These are phyloP conservation scores for Atalantia buxifolia DNA, from an alignment of 345 rosid species.

Conservation along the genomic window DNA sequence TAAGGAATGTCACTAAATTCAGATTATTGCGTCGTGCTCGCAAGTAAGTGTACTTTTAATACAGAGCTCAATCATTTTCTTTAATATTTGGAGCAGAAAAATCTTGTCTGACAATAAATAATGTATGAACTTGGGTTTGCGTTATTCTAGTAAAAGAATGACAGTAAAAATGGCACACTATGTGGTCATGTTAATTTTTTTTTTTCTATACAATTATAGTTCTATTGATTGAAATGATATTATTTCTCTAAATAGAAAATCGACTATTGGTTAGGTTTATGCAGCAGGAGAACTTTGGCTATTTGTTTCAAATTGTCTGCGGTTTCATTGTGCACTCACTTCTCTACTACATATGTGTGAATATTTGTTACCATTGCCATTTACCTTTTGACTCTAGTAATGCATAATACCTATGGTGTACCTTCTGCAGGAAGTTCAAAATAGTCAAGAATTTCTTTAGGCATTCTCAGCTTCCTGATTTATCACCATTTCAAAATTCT, in stretches of 20 bases:
- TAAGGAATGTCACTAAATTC: conserved; percentile 41
- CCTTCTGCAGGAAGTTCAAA: conserved; percentile 55
- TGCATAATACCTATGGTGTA: conserved; percentile 13
- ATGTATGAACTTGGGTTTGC: background rate
- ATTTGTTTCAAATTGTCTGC: background rate
- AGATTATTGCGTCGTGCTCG: conserved; percentile 41
- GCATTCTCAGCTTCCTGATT: conserved; percentile 38
- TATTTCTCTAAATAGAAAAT: background rate
- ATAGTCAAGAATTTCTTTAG: conserved; percentile 26
- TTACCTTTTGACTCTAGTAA: conserved; percentile 5
- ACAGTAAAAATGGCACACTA: background rate
- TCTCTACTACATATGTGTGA: background rate
- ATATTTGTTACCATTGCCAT: background rate
- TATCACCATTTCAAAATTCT: conserved; percentile 35
- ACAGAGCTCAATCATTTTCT: background rate
- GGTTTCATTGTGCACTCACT: background rate
- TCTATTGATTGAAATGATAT: background rate
- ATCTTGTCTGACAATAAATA: background rate
- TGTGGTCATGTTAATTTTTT: background rate
- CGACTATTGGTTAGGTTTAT: background rate
- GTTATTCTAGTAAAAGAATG: background rate
- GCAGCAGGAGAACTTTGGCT: background rate
- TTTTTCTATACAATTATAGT: background rate
- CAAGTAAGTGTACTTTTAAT: conserved; percentile 42
- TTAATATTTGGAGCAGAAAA: background rate